These are phyloP conservation scores for Poa annua DNA, from an alignment of 176 grass and related monocot species.

Conservation along the genomic window DNA sequence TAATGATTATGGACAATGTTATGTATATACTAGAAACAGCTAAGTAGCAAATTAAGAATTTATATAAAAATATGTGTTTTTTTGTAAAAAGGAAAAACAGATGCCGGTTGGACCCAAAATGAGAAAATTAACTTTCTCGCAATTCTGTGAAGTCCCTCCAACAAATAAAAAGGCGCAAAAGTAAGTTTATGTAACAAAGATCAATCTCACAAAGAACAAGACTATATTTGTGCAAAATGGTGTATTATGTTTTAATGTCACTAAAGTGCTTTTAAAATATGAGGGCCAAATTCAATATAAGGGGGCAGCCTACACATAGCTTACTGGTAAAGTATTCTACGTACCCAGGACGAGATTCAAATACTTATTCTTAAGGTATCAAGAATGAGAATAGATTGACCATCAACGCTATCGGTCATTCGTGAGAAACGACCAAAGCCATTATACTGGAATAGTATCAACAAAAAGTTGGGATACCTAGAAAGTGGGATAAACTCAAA, in stretches of 20 bases:
- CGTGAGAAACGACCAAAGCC: background rate
- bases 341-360: background rate
- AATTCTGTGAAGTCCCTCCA: background rate
- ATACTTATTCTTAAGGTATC: background rate
- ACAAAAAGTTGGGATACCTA: background rate
- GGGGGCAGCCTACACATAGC: background rate
- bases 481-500: background rate
- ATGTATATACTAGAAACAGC: background rate
- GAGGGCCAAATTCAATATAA: background rate
- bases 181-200: background rate
- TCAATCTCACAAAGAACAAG: background rate
- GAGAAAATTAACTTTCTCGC: background rate
- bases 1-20: background rate
- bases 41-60: slow-evolving; percentile 1
- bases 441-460: background rate
- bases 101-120: slow-evolving; percentile 11
- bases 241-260: background rate
- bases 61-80: background rate
- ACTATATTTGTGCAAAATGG: background rate
- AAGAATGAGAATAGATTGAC: background rate
- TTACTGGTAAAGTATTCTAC: background rate
- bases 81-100: background rate
- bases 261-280: background rate
- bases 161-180: background rate
- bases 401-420: slow-evolving; percentile 14